Evolutionary conservation across 257 asterid genomes (phyloP).

Genomic region (Gentiana straminea): DNA sequence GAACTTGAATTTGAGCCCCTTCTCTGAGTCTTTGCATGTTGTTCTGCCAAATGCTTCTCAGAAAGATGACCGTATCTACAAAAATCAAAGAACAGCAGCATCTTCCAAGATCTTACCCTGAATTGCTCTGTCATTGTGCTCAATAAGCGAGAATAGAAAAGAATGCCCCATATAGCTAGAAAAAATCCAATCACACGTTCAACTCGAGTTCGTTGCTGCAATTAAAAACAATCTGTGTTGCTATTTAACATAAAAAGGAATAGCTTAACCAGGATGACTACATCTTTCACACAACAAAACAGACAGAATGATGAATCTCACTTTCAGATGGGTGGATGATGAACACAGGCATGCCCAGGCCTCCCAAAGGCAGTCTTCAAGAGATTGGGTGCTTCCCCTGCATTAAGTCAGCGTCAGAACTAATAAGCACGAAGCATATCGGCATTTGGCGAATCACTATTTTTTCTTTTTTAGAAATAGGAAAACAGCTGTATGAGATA

Average conservation of each 20-base stretch:
- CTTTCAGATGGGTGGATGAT: slow-evolving; percentile 94
- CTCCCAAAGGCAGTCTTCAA: slow-evolving; percentile 99
- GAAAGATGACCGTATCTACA: slow-evolving; percentile 14
- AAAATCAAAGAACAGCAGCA: slow-evolving; percentile 15
- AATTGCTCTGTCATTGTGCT: slow-evolving; percentile 98
- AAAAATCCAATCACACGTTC: slow-evolving; percentile 86
- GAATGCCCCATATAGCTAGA: slow-evolving; percentile 98
- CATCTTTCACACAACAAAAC: slow-evolving; percentile 20
- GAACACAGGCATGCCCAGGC: slow-evolving; percentile 99
- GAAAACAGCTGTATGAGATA: no score
- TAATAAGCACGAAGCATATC: background rate
- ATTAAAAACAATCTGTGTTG: slow-evolving; percentile 21
- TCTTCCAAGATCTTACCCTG: slow-evolving; percentile 49
- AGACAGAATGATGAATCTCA: slow-evolving; percentile 37
- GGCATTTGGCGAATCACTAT: no score
- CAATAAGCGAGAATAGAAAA: slow-evolving; percentile 84
- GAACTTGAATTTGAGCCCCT: slow-evolving; percentile 91
- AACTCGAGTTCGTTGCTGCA: slow-evolving; percentile 94
- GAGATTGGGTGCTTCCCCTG: slow-evolving; percentile 66
- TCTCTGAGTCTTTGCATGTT: slow-evolving; percentile 90
- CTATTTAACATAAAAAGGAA: slow-evolving; percentile 14
- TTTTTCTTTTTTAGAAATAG: no score
- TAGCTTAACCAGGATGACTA: slow-evolving; percentile 7
- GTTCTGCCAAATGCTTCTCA: slow-evolving; percentile 42
- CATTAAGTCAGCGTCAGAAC: slow-evolving; percentile 1